These are phyloP conservation scores for Fusarium tupiense DNA, from an alignment of 2,329 filamentous ascomycete species.

Conservation along the genomic window DNA sequence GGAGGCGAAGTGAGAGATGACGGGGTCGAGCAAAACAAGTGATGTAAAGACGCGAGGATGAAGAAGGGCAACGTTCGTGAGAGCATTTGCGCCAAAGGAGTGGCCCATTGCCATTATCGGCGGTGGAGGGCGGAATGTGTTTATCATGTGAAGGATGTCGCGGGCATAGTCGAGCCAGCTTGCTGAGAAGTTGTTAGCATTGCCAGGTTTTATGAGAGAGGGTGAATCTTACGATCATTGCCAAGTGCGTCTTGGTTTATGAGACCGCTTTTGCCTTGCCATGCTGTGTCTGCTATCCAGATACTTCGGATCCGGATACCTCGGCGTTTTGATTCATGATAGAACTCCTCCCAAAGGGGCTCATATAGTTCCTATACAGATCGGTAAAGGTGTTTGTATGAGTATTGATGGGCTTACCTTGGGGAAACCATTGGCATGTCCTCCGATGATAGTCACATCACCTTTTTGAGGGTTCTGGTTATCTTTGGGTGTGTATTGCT, in stretches of 20 bases:
- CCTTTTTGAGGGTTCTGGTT: conserved; percentile 75
- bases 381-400: neutral
- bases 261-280: conserved; percentile 82
- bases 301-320: conserved; percentile 81
- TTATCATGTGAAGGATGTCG: conserved; percentile 86
- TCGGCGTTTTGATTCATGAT: conserved; percentile 63
- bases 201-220: neutral
- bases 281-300: conserved; percentile 90
- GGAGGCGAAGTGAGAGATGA: conserved; percentile 66
- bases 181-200: conserved; percentile 24
- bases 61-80: conserved; percentile 76
- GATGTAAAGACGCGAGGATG: conserved; percentile 83
- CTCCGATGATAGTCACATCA: conserved; percentile 85
- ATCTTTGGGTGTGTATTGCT: conserved; percentile 85
- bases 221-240: conserved; percentile 76
- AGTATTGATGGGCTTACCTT: conserved; percentile 65
- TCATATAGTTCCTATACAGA: conserved; percentile 82
- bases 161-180: conserved; percentile 87
- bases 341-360: conserved; percentile 87
- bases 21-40: conserved; percentile 85
- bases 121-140: conserved; percentile 81
- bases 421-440: conserved; percentile 91
- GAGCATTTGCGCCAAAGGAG: conserved; percentile 83
- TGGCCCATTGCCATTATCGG: conserved; percentile 88
- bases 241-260: conserved; percentile 81